A percentile compares a stretch with the other conserved stretches of the same genome.
phyloP scores from a whole-genome alignment of 345 rosid species.

The Odontarrhena argentea region DNA sequence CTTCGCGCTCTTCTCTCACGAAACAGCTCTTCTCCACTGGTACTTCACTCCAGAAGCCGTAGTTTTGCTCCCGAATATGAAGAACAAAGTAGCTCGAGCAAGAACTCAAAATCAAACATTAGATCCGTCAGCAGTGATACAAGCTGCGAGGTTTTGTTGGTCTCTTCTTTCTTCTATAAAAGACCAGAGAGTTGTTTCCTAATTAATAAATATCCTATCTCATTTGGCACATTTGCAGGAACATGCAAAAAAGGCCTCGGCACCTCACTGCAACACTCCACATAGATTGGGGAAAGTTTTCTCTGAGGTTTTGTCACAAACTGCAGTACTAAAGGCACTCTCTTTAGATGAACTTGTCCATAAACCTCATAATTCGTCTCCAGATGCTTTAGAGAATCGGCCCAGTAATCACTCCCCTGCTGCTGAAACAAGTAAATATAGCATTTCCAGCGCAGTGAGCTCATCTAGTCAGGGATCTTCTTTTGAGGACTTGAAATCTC shows the following conservation, averaged over 20 bases:
- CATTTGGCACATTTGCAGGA: constrained; percentile 44
- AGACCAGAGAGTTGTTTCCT: constrained; percentile 10
- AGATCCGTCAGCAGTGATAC: constrained; percentile 49
- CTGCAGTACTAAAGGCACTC: constrained; percentile 49
- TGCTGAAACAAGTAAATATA: constrained; percentile 50
- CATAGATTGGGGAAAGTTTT: constrained; percentile 56
- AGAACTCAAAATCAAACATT: constrained; percentile 25
- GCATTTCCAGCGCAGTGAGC: constrained; percentile 57
- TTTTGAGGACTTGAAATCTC: constrained; percentile 48
- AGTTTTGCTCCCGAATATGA: constrained; percentile 32
- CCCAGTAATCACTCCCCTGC: constrained; percentile 38
- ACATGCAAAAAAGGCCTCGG: constrained; percentile 36
- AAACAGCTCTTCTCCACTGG: constrained; percentile 34
- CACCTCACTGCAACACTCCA: constrained; percentile 40
- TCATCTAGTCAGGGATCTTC: constrained; percentile 51
- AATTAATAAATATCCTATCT: constrained; percentile 10
- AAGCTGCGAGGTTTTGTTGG: constrained; percentile 45
- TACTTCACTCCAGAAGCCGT: constrained; percentile 41
- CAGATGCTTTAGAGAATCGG: constrained; percentile 40
- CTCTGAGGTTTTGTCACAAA: constrained; percentile 59
- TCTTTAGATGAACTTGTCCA: constrained; percentile 46
- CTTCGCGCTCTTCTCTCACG: constrained; percentile 44
- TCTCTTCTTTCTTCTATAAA: constrained; percentile 10
- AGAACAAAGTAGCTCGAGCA: constrained; percentile 32
- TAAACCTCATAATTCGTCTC: constrained; percentile 42